Conservation (phyloP, 2,329 filamentous ascomycete genomes). For the Apiospora aurea region DNA sequence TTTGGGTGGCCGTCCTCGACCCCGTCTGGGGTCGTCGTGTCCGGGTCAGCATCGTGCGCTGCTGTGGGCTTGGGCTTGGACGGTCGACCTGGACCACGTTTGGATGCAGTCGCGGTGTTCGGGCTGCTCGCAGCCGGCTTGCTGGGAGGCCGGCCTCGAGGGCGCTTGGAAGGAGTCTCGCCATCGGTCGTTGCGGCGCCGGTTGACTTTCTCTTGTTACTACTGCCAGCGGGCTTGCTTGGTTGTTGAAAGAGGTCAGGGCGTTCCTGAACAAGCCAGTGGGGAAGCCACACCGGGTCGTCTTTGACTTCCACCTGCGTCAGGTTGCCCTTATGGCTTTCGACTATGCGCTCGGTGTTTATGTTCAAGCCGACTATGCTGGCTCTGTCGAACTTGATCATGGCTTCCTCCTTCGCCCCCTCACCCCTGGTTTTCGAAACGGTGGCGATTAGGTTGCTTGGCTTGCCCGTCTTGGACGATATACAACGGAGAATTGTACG, state of each 20-base stretch:
- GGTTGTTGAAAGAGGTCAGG: neutral
- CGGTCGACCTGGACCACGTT: neutral
- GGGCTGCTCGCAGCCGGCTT: too few species aligned
- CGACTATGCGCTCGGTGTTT: neutral
- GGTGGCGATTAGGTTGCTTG: neutral
- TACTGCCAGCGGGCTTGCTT: too few species aligned
- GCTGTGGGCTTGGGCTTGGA: neutral
- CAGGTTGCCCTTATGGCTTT: neutral
- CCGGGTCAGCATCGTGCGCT: neutral
- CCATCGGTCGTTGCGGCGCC: neutral
- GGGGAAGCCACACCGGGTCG: slow-evolving; percentile 15
- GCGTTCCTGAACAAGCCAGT: slow-evolving; percentile 16
- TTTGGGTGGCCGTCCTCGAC: neutral
- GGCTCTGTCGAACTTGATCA: neutral
- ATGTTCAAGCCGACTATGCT: neutral
- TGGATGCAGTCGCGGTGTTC: neutral
- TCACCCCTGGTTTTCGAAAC: neutral
- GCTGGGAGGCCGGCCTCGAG: too few species aligned
- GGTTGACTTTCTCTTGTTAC: neutral
- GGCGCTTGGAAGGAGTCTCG: neutral
- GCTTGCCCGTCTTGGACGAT: neutral
- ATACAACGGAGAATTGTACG: neutral
- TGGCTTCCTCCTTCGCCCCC: neutral
- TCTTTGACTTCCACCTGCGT: neutral
- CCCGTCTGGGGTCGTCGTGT: neutral